Conservation (phyloP, 2,329 filamentous ascomycete species). For the Epichloe baconii region DNA sequence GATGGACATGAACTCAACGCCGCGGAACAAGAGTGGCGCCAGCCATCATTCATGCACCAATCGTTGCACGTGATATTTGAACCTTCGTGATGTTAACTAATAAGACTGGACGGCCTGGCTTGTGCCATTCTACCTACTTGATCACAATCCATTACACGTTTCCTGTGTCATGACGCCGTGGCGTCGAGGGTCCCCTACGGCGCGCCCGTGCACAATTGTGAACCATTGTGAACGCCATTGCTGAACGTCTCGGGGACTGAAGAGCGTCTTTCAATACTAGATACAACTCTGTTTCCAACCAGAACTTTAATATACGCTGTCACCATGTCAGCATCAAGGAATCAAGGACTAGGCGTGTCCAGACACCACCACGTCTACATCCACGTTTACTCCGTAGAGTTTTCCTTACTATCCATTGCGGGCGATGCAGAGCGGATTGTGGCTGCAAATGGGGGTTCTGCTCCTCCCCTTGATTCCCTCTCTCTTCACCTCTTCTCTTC, state of each 20-base stretch:
- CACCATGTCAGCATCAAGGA: not conserved
- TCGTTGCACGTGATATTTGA: no score
- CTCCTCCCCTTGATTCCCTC: no score
- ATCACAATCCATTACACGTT: no score
- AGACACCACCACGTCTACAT: no score
- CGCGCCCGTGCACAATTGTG: not conserved
- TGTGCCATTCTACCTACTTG: no score
- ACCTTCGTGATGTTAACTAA: no score
- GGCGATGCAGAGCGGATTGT: no score
- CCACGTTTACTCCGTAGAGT: no score
- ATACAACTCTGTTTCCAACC: not conserved
- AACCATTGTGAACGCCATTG: not conserved
- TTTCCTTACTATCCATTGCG: no score
- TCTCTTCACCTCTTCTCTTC: not conserved
- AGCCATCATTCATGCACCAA: no score
- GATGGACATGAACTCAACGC: not conserved
- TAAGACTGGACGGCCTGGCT: no score
- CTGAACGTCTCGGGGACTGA: not conserved
- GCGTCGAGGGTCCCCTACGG: not conserved
- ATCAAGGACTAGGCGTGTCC: not conserved
- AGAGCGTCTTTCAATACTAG: not conserved
- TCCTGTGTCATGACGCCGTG: not conserved
- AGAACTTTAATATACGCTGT: not conserved
- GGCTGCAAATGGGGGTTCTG: no score
- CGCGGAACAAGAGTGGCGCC: not conserved